Evolutionary conservation across 441 rosid genomes (phyloP).

Genomic region (Lepidium campestre): DNA sequence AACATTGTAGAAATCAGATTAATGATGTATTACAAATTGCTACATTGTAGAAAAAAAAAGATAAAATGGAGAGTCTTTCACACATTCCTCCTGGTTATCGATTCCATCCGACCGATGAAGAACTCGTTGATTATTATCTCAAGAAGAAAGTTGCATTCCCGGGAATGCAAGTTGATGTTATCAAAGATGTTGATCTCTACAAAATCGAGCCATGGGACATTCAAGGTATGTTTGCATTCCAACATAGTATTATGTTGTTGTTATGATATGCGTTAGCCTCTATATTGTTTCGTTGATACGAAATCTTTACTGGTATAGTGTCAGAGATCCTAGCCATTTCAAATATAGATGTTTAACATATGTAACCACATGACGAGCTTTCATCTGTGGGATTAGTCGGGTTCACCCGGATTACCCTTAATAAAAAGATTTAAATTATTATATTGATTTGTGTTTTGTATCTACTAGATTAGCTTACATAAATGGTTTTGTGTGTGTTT

Average conservation of each 20-base stretch:
- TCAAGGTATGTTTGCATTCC: conserved; percentile 40
- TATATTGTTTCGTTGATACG: no score
- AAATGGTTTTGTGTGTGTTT: not conserved
- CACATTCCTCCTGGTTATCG: conserved; percentile 70
- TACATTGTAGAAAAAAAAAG: not conserved
- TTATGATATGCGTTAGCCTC: no score
- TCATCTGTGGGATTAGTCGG: no score
- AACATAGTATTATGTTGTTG: not conserved
- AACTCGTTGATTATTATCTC: conserved; percentile 65
- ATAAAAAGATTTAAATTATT: not conserved
- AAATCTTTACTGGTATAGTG: no score
- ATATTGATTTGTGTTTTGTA: not conserved
- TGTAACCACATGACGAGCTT: no score
- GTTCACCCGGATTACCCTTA: no score
- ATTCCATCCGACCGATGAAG: conserved; percentile 70
- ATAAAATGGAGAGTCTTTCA: conserved; percentile 38
- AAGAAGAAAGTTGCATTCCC: conserved; percentile 50
- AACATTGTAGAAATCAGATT: conserved; percentile 12
- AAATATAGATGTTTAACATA: no score
- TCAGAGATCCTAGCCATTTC: no score
- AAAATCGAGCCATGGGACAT: conserved; percentile 77
- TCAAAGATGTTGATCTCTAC: conserved; percentile 69
- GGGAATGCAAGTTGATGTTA: conserved; percentile 60
- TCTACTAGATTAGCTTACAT: not conserved
- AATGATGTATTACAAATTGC: conserved; percentile 2